These are phyloP conservation scores for Prototheca wickerhamii DNA, from an alignment of 163 green algal species.

Conservation along the genomic window DNA sequence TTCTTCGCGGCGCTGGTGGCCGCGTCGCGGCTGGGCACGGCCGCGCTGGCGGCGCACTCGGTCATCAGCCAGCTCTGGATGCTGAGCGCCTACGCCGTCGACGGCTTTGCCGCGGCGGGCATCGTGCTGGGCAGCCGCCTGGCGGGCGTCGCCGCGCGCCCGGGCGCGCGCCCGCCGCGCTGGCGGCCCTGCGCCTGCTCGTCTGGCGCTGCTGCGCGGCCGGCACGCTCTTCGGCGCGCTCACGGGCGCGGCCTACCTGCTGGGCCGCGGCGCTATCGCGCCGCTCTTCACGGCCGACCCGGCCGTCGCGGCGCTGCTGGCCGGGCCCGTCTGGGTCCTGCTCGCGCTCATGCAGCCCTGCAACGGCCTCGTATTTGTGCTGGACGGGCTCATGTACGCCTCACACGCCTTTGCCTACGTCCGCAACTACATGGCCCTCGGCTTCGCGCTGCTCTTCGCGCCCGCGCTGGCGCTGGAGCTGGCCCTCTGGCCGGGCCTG, in stretches of 20 bases:
- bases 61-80: slow-evolving; percentile 32
- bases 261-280: neutral
- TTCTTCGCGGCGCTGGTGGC: slow-evolving; percentile 25
- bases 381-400: slow-evolving; percentile 28
- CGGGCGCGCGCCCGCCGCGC: neutral
- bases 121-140: slow-evolving; percentile 33
- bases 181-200: neutral
- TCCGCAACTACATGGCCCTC: slow-evolving; percentile 22
- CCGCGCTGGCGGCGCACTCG: slow-evolving; percentile 21
- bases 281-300: slow-evolving; percentile 12
- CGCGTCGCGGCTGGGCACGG: slow-evolving; percentile 22
- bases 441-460: slow-evolving; percentile 18
- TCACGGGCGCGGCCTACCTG: neutral
- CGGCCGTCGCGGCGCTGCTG: slow-evolving; percentile 2
- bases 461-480: slow-evolving; percentile 12
- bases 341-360: slow-evolving; percentile 15
- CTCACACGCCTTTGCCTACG: slow-evolving; percentile 25
- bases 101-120: slow-evolving; percentile 28
- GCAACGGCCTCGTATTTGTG: slow-evolving; percentile 31
- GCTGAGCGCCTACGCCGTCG: slow-evolving; percentile 18
- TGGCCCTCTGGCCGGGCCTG: neutral
- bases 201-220: neutral
- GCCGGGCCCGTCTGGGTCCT: slow-evolving; percentile 9
- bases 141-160: neutral
- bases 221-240: slow-evolving; percentile 10